phyloP scores from a whole-genome alignment of 2,329 filamentous ascomycete species.

The Pseudonectria buxi region DNA sequence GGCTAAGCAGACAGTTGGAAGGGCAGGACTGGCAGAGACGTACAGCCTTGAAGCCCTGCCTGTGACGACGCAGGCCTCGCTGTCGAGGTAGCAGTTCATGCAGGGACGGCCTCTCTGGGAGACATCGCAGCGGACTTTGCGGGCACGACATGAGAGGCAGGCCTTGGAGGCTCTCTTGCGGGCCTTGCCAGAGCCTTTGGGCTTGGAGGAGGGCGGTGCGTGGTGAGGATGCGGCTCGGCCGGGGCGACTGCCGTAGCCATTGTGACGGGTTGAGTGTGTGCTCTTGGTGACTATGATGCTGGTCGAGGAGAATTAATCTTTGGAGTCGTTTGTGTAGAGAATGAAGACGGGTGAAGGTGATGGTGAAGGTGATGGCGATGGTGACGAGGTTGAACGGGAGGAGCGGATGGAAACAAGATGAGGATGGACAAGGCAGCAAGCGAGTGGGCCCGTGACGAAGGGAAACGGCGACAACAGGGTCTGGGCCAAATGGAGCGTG shows the following conservation, averaged over 20 bases:
- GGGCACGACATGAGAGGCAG: slow-evolving; percentile 43
- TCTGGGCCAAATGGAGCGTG: too few species aligned
- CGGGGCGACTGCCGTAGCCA: slow-evolving; percentile 7
- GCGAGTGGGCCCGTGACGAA: too few species aligned
- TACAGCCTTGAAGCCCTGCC: slow-evolving; percentile 34
- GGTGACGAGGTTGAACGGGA: too few species aligned
- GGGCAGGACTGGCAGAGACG: slow-evolving; percentile 10
- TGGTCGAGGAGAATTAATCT: slow-evolving; percentile 5
- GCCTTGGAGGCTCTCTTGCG: slow-evolving; percentile 44
- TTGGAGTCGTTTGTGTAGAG: slow-evolving; percentile 6
- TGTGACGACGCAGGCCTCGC: slow-evolving; percentile 36
- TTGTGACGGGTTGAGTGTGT: background rate
- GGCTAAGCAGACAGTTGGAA: background rate
- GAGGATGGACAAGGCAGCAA: too few species aligned
- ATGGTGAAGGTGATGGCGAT: background rate
- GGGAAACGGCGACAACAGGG: too few species aligned
- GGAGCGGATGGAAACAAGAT: too few species aligned
- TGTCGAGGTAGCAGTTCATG: slow-evolving; percentile 47
- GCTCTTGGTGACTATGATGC: background rate
- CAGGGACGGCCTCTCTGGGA: slow-evolving; percentile 42
- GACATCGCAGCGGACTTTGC: slow-evolving; percentile 46
- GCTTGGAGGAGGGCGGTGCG: slow-evolving; percentile 12
- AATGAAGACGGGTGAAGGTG: slow-evolving; percentile 6
- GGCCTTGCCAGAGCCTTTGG: slow-evolving; percentile 29
- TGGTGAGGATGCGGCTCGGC: slow-evolving; percentile 7